A percentile compares a stretch with the other conserved stretches of the same genome.
These are phyloP conservation scores for Colletotrichum lini DNA, from an alignment of 2,329 filamentous ascomycete genomes.

Conservation along the genomic window DNA sequence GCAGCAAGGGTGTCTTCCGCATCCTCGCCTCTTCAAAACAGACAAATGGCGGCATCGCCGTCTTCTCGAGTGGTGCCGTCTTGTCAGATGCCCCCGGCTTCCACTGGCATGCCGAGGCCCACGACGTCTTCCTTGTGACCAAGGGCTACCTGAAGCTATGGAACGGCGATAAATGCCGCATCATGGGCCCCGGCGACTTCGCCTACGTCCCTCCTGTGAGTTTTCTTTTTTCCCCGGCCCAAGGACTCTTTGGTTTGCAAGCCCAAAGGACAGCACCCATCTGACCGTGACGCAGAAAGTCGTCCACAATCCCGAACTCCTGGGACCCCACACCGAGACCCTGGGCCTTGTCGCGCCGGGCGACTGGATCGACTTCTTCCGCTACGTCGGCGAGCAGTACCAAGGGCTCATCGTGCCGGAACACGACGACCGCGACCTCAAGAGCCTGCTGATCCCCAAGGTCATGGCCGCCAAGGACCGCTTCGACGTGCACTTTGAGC, in stretches of 20 bases:
- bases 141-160: constrained; percentile 70
- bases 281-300: constrained; percentile 53
- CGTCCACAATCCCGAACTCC: constrained; percentile 69
- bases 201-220: constrained; percentile 69
- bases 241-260: not conserved
- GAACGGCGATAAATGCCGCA: constrained; percentile 69
- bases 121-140: constrained; percentile 70
- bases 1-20: constrained; percentile 65
- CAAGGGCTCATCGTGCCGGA: constrained; percentile 65
- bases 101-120: constrained; percentile 69
- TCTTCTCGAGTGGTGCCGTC: constrained; percentile 64
- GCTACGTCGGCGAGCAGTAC: constrained; percentile 68
- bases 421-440: constrained; percentile 65
- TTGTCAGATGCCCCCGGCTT: constrained; percentile 65
- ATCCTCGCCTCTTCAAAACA: constrained; percentile 67
- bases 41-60: constrained; percentile 64
- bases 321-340: constrained; percentile 68
- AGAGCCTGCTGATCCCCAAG: constrained; percentile 66
- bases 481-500: constrained; percentile 69
- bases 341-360: constrained; percentile 69
- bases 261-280: not conserved
- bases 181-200: constrained; percentile 69
- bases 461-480: constrained; percentile 68
- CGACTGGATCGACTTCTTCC: constrained; percentile 74
- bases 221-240: not conserved